These are phyloP conservation scores for Hypoxylon sp. DNA, from an alignment of 2,329 filamentous ascomycete species.

Conservation along the genomic window DNA sequence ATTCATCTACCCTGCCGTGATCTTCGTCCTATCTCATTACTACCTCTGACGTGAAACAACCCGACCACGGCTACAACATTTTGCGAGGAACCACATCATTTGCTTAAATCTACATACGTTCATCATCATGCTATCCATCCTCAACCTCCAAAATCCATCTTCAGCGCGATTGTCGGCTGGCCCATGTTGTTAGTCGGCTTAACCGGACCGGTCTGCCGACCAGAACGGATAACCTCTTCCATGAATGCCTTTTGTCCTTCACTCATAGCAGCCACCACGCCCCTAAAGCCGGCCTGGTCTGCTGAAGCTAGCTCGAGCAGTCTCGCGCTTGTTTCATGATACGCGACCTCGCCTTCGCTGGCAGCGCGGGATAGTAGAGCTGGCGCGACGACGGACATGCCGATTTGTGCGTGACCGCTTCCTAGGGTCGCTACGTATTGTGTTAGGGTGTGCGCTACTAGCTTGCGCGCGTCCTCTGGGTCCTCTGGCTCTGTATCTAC, in stretches of 20 bases:
- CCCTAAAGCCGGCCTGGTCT: constrained; percentile 77
- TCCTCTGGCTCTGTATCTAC: constrained; percentile 76
- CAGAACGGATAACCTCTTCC: constrained; percentile 79
- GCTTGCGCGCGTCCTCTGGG: constrained; percentile 75
- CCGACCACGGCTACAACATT: too few relatives aligned
- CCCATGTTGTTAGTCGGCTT: constrained; percentile 55
- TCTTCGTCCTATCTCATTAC: background rate
- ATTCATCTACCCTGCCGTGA: background rate
- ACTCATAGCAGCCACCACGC: constrained; percentile 75
- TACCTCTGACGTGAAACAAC: too few relatives aligned
- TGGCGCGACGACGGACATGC: constrained; percentile 80
- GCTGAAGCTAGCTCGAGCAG: constrained; percentile 82
- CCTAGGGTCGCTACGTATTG: constrained; percentile 68
- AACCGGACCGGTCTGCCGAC: constrained; percentile 57
- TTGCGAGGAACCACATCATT: too few relatives aligned
- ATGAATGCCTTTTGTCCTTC: constrained; percentile 77
- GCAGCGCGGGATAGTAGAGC: constrained; percentile 77
- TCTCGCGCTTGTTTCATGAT: constrained; percentile 77
- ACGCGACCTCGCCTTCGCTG: constrained; percentile 66
- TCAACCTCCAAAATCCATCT: constrained; percentile 83
- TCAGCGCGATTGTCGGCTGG: constrained; percentile 87
- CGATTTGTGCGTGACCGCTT: constrained; percentile 59
- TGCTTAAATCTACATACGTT: too few relatives aligned
- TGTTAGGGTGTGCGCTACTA: constrained; percentile 78
- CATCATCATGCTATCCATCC: too few relatives aligned